These are phyloP conservation scores for Chenopodium berlandieri DNA, from an alignment of 148 eudicot genomes.

Conservation along the genomic window DNA sequence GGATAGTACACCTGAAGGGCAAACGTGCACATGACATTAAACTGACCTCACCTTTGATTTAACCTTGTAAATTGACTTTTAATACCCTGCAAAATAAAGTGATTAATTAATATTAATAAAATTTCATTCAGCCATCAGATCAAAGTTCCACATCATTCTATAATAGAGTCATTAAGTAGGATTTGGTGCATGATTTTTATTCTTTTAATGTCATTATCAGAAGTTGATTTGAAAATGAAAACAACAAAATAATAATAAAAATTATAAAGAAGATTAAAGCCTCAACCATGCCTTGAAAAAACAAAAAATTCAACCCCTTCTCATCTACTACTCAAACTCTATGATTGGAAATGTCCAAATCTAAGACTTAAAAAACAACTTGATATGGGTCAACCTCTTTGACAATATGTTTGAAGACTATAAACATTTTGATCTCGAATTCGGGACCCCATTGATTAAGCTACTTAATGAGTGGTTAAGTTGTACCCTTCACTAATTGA, in stretches of 20 bases:
- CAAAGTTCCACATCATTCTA: conserved; percentile 19
- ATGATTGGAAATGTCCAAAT: conserved; percentile 47
- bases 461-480: conserved; percentile 24
- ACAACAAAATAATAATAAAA: conserved; percentile 5
- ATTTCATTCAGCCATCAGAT: conserved; percentile 4
- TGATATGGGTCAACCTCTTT: conserved; percentile 25
- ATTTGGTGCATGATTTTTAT: conserved; percentile 23
- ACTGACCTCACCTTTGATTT: conserved; percentile 30
- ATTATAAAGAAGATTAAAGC: conserved; percentile 6
- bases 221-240: conserved; percentile 28
- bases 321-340: conserved; percentile 9
- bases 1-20: conserved; percentile 31
- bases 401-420: conserved; percentile 26
- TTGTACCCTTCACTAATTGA: conserved; percentile 25
- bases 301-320: conserved; percentile 8
- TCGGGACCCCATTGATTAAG: neutral
- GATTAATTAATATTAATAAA: too few species aligned
- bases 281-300: conserved; percentile 3
- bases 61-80: conserved; percentile 28
- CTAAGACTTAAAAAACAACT: neutral
- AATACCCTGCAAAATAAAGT: conserved; percentile 6
- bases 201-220: conserved; percentile 30
- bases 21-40: conserved; percentile 34
- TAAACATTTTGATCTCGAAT: neutral
- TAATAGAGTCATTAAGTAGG: conserved; percentile 17